phyloP scores from a whole-genome alignment of 1,284 basidiomycete genomes.

The Grifola frondosa region DNA sequence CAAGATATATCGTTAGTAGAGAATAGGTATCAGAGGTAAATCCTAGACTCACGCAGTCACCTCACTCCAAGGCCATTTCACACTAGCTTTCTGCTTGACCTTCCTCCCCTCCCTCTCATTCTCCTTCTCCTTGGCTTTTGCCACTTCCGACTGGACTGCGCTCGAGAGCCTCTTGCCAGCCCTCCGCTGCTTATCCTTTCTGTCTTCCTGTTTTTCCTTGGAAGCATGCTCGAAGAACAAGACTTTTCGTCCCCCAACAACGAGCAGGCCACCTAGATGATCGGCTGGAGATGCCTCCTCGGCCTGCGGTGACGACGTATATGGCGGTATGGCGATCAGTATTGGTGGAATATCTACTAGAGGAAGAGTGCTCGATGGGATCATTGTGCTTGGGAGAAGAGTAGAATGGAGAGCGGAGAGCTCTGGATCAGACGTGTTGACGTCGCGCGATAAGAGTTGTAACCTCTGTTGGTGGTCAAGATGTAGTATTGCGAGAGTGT shows the following conservation, averaged over 20 bases:
- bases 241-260: conserved; percentile 64
- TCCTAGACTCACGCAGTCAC: conserved; percentile 54
- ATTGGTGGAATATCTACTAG: conserved; percentile 40
- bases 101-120: conserved; percentile 51
- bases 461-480: conserved; percentile 61
- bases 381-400: conserved; percentile 41
- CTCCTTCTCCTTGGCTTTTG: conserved; percentile 54
- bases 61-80: conserved; percentile 74
- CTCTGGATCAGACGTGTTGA: conserved; percentile 48
- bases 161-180: conserved; percentile 51
- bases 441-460: conserved; percentile 60
- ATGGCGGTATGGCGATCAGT: conserved; percentile 47
- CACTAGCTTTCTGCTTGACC: conserved; percentile 48
- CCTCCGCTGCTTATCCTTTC: conserved; percentile 50
- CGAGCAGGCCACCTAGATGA: conserved; percentile 64
- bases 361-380: conserved; percentile 29
- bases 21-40: neutral
- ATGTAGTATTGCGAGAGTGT: conserved; percentile 67
- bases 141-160: conserved; percentile 37
- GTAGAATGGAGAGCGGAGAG: conserved; percentile 53
- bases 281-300: conserved; percentile 28
- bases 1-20: conserved; percentile 6
- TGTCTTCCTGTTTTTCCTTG: conserved; percentile 46
- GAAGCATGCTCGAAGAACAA: conserved; percentile 57
- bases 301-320: conserved; percentile 28